Percentiles rank a stretch among this genome's conserved stretches.
Evolutionary conservation across 495 filamentous ascomycete genomes (phyloP).

Genomic region (Geopyxis carbonaria): DNA sequence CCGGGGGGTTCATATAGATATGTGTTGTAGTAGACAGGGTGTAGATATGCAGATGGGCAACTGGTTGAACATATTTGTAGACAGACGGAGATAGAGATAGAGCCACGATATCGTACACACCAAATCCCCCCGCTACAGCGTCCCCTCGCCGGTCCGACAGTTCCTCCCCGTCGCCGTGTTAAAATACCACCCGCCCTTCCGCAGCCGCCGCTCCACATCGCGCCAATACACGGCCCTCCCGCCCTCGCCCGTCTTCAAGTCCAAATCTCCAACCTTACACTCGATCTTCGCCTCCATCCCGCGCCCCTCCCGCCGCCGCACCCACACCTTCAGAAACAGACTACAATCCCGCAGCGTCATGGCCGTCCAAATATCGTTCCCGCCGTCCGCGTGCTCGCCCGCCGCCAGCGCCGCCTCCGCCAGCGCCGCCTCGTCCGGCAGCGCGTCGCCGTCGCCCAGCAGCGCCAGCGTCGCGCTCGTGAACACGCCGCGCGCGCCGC

Average conservation of each 20-base stretch:
- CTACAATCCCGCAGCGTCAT: conserved; percentile 59
- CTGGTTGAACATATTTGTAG: no score
- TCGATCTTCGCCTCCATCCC: conserved; percentile 24
- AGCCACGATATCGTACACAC: no score
- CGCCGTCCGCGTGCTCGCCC: conserved; percentile 17
- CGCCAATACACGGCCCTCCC: conserved; percentile 45
- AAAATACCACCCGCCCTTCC: conserved; percentile 45
- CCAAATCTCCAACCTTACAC: conserved; percentile 41
- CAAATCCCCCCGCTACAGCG: no score
- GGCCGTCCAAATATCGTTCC: conserved; percentile 28
- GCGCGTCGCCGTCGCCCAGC: conserved; percentile 16
- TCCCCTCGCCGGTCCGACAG: conserved; percentile 19
- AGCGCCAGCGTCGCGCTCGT: conserved; percentile 18
- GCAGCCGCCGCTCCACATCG: conserved; percentile 36
- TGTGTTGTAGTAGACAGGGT: background rate
- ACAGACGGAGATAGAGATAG: background rate
- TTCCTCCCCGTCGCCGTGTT: conserved; percentile 27
- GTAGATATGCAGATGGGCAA: no score
- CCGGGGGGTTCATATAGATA: conserved; percentile 14
- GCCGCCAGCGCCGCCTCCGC: conserved; percentile 12
- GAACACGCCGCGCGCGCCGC: conserved; percentile 24
- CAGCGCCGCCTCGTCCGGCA: conserved; percentile 17
- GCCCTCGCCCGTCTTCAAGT: conserved; percentile 41
- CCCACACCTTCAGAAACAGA: conserved; percentile 40
- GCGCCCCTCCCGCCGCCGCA: conserved; percentile 14